Conservation (phyloP, 768 basidiomycete species). For the Termitomyces sp. region DNA sequence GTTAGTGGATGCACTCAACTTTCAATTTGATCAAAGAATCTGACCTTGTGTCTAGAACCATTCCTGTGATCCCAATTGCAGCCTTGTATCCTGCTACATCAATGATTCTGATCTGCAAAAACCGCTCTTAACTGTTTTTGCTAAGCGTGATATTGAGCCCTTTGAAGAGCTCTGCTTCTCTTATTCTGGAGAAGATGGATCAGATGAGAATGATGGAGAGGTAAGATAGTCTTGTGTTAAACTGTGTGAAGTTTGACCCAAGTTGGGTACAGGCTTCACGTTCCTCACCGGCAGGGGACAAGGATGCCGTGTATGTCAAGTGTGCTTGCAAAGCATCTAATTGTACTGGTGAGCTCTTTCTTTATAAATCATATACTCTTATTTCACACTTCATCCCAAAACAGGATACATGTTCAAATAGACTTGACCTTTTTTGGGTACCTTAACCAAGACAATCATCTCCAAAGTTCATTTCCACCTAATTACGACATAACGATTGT, state of each 20-base stretch:
- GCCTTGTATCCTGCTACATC: slow-evolving; percentile 68
- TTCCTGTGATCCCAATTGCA: slow-evolving; percentile 84
- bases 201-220: slow-evolving; percentile 27
- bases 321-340: slow-evolving; percentile 49
- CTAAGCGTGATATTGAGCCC: slow-evolving; percentile 53
- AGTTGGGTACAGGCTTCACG: neutral
- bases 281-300: slow-evolving; percentile 8
- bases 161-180: slow-evolving; percentile 76
- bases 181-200: slow-evolving; percentile 45
- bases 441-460: too few species aligned
- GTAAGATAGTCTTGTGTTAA: slow-evolving; percentile 9
- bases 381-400: neutral
- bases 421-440: neutral
- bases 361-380: neutral
- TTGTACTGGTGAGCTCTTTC: slow-evolving; percentile 36
- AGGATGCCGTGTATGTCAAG: slow-evolving; percentile 39
- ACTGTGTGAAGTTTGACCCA: neutral
- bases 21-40: neutral
- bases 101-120: slow-evolving; percentile 71
- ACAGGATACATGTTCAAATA: slow-evolving; percentile 17
- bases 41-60: slow-evolving; percentile 60
- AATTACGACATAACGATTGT: neutral
- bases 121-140: slow-evolving; percentile 65
- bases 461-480: neutral
- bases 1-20: slow-evolving; percentile 33